Conservation (phyloP, 306 rosid genomes). For the Acacia melanoxylon region DNA sequence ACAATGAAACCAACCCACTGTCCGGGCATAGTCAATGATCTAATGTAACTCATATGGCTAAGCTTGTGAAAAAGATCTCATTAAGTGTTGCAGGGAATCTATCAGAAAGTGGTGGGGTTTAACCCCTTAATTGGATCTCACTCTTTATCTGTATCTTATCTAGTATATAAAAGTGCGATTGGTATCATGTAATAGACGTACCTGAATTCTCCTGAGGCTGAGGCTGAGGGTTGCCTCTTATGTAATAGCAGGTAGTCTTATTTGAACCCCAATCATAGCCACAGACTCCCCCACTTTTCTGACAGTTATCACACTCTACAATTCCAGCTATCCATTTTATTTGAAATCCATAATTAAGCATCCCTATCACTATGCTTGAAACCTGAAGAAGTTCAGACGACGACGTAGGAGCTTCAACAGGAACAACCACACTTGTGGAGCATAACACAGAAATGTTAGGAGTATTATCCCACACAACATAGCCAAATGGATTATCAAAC, state of each 20-base stretch:
- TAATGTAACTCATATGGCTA: background rate
- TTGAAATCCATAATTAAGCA: constrained; percentile 27
- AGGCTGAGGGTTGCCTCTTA: background rate
- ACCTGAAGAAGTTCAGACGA: accelerated
- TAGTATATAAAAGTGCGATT: background rate
- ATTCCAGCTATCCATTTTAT: constrained; percentile 38
- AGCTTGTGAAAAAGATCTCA: background rate
- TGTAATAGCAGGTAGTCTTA: constrained; percentile 3
- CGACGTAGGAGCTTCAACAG: background rate
- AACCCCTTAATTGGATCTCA: background rate
- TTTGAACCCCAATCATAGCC: constrained; percentile 31
- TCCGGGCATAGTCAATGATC: background rate
- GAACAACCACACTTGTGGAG: constrained; percentile 29
- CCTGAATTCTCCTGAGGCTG: background rate
- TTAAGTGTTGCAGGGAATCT: background rate
- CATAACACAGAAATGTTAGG: background rate
- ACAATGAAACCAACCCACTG: background rate
- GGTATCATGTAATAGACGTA: background rate
- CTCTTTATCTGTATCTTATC: background rate
- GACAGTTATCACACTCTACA: constrained; percentile 39
- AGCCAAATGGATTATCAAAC: background rate
- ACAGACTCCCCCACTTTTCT: constrained; percentile 30
- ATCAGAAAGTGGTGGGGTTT: background rate
- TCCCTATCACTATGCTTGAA: background rate
- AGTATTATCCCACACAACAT: background rate